Conservation (phyloP, 2,329 filamentous ascomycete genomes). For the Metarhizium anisopliae region DNA sequence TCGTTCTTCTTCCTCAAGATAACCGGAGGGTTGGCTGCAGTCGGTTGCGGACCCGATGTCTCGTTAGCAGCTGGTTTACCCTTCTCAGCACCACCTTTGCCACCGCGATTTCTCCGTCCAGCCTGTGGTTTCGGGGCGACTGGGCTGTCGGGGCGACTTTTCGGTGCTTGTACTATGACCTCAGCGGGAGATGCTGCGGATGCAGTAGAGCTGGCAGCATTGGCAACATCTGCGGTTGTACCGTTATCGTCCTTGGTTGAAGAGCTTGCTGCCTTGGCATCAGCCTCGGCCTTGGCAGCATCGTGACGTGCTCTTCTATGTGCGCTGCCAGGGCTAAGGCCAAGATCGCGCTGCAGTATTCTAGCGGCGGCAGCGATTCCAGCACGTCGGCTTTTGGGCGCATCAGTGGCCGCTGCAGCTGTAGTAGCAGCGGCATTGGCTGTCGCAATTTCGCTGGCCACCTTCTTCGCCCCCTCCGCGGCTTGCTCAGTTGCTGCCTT, state of each 20-base stretch:
- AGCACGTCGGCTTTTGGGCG: slow-evolving; percentile 45
- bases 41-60: slow-evolving; percentile 16
- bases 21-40: slow-evolving; percentile 24
- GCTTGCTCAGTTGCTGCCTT: slow-evolving; percentile 42
- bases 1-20: slow-evolving; percentile 34
- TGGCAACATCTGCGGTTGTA: not conserved
- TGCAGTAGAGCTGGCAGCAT: slow-evolving; percentile 13
- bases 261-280: slow-evolving; percentile 27
- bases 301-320: slow-evolving; percentile 52
- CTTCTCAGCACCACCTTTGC: slow-evolving; percentile 29
- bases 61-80: slow-evolving; percentile 23
- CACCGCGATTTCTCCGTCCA: slow-evolving; percentile 23
- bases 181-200: slow-evolving; percentile 12
- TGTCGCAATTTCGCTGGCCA: slow-evolving; percentile 26
- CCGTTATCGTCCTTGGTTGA: slow-evolving; percentile 21
- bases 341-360: slow-evolving; percentile 57
- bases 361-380: slow-evolving; percentile 56
- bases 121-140: slow-evolving; percentile 18
- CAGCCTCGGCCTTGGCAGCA: slow-evolving; percentile 45
- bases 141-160: slow-evolving; percentile 12
- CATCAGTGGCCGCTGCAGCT: not conserved
- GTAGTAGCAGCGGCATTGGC: slow-evolving; percentile 19
- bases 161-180: slow-evolving; percentile 10
- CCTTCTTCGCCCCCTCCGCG: slow-evolving; percentile 35
- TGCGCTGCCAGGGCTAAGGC: slow-evolving; percentile 53